These are phyloP conservation scores for Zopfia rhizophila DNA, from an alignment of 2,329 filamentous ascomycete genomes.

Conservation along the genomic window DNA sequence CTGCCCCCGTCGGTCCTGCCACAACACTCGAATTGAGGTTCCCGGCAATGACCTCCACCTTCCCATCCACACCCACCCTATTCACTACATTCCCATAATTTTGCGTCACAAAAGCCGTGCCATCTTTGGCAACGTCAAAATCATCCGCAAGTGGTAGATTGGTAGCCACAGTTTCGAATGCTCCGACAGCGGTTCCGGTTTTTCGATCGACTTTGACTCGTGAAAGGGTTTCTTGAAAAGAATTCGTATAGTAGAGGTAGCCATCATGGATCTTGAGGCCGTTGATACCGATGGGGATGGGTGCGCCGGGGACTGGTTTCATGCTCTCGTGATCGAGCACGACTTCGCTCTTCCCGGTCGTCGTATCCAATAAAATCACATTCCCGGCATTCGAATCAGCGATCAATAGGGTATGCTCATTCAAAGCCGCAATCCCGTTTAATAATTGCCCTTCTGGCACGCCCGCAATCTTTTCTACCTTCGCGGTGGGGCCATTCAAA, in stretches of 20 bases:
- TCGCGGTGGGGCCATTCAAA: conserved; percentile 1
- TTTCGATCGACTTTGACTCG: conserved; percentile 25
- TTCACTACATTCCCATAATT: conserved; percentile 17
- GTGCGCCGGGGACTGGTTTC: conserved; percentile 15
- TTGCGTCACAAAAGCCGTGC: conserved; percentile 21
- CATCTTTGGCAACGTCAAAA: conserved; percentile 28
- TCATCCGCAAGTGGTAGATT: conserved; percentile 29
- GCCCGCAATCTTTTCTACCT: conserved; percentile 24
- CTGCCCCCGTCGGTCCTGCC: conserved; percentile 25
- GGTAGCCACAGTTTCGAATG: conserved; percentile 10
- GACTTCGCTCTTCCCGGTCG: conserved; percentile 18
- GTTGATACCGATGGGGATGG: conserved; percentile 31
- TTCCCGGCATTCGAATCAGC: conserved; percentile 34
- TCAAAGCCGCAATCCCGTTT: conserved; percentile 36
- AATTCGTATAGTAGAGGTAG: conserved; percentile 36
- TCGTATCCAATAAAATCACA: conserved; percentile 24
- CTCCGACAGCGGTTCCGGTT: conserved; percentile 11
- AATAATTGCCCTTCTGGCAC: conserved; percentile 21
- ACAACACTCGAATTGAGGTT: conserved; percentile 13
- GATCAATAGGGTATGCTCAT: conserved; percentile 29
- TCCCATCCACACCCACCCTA: conserved; percentile 20
- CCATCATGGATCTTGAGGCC: conserved; percentile 28
- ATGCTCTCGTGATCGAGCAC: conserved; percentile 26
- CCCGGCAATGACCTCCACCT: conserved; percentile 16
- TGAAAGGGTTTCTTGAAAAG: conserved; percentile 15